Base-by-base conservation (phyloP, 306 rosid genomes). In the Cicer judaicum region DNA sequence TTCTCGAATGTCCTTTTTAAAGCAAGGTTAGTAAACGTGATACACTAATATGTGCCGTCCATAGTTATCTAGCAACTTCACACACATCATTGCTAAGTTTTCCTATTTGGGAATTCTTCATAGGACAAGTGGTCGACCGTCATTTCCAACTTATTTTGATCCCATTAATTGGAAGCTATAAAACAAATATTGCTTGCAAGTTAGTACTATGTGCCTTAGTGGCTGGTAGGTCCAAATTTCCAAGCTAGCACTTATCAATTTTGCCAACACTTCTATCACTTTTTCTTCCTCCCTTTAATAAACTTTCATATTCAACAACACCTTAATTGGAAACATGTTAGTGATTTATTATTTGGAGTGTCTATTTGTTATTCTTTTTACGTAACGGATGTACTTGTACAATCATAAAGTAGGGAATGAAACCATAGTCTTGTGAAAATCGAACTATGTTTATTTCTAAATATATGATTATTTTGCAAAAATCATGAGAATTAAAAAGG, bases 181-280 rank as follows among this genome's bases (percentile, higher is more conserved):
- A 16, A 44, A 34, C 60, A 14, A 61, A 16, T 4, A 62, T 43
- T 41, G 55, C 73, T 18, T 74, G 13, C 77, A 44, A 21, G 53
- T 12, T 52, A 24, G 34, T 24, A 24, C 34, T 24, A n/a, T 34
- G 63, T 24, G 24, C 3, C 54, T 41, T 57, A 73, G 57, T 73
- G 79, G 19, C 29, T 74, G 64, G 84, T 80, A 69, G 80, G 80
- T 75, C 80, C 80, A 42, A 13, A 16, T 65, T 4, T 42, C 34
- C 50, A 39, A 39, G 38, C 57, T 18, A 41, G 49, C 70, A n/a
- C 41, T 80, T 75, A 69, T 69, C 77, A 70, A 75, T 62, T 80
- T 19, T 69, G 52, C 71, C 15, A 24, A 38, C 70, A 48, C 44
- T 46, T 80, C 71, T 39, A 11, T 72, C 66, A 1, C 75, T 56